Evolutionary conservation across 2,329 filamentous ascomycete genomes (phyloP).

Genomic region (Balansia obtecta): DNA sequence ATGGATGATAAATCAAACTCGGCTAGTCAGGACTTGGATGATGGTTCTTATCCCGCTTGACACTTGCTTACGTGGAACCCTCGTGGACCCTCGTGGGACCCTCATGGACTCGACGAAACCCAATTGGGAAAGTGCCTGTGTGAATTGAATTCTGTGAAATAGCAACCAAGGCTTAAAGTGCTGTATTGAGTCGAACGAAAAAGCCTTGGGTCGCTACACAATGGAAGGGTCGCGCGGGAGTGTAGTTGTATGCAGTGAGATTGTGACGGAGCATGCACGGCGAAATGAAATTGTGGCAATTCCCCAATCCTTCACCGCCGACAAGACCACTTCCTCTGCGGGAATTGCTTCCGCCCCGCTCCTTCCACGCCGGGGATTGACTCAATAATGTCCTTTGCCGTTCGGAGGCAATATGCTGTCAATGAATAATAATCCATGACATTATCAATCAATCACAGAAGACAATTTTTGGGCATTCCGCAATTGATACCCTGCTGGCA

Average conservation of each 20-base stretch:
- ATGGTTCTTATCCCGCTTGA: background rate
- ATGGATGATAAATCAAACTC: constrained; percentile 3
- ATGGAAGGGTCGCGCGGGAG: background rate
- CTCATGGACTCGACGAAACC: background rate
- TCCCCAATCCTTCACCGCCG: background rate
- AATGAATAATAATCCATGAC: no score
- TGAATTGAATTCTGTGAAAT: background rate
- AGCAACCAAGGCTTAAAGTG: no score
- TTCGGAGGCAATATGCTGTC: background rate
- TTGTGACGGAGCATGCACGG: background rate
- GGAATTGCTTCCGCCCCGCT: background rate
- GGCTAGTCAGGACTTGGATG: background rate
- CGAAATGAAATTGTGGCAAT: background rate
- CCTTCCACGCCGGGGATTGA: background rate
- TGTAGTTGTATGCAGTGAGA: background rate
- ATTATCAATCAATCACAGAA: no score
- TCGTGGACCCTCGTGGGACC: no score
- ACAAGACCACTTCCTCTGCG: no score
- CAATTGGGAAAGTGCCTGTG: background rate
- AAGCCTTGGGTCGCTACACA: background rate
- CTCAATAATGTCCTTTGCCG: background rate
- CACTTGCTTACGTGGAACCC: no score
- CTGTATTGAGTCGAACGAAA: no score
- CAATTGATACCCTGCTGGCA: no score
- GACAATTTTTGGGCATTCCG: no score